Evolutionary conservation across 208 protist genomes (phyloP), one percentile per base, ranked within the genome.

Genomic region (Leishmania tarentolae): DNA sequence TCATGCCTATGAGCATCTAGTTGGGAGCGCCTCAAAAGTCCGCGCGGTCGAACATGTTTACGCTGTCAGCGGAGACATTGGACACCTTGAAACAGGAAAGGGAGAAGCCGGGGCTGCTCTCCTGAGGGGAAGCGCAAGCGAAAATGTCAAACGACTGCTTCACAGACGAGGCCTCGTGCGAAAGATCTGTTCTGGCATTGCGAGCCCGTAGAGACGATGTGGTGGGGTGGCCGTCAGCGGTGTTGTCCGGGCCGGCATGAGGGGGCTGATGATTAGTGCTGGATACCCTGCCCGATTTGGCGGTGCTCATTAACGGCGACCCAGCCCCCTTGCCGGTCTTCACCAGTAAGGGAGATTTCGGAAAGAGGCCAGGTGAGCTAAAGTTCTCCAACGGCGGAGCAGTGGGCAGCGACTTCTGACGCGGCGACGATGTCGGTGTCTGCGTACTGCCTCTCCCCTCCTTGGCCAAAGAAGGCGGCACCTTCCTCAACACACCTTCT

Each of bases 21-120:
- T 40, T 7, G 2, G 37, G 28, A n/a, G 21, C 37, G 19, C 65
- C 17, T 52, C n/a, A 76, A 21, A 57, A 42, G 37, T 82, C 78
- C 57, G 40, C 42, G 63, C 50, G 59, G 50, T 83, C 59, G 35
- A 59, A 75, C 80, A 79, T 78, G 74, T 83, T 83, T 37, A 78
- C 73, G 2, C 47, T 79, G 53, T 83, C 80, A 7, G 24, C 35
- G 2, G 80, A 79, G 28, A 59, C 17, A 28, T 37, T 47, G 2
- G 68, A 52, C 66, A 46, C 57, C 17, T 79, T 11, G 53, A 83
- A 79, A 53, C 65, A 70, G 2, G 73, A 59, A 17, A 83, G 65
- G 5, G 75, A 83, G 53, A 79, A 83, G 53, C 52, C 80, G 0
- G 35, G 69, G 15, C 75, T 50, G 63, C 76, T 81, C 59, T 9